Evolutionary conservation across 192 early-diverging fungal genomes (phyloP).

Genomic region (Rhizoclosmatium globosum): DNA sequence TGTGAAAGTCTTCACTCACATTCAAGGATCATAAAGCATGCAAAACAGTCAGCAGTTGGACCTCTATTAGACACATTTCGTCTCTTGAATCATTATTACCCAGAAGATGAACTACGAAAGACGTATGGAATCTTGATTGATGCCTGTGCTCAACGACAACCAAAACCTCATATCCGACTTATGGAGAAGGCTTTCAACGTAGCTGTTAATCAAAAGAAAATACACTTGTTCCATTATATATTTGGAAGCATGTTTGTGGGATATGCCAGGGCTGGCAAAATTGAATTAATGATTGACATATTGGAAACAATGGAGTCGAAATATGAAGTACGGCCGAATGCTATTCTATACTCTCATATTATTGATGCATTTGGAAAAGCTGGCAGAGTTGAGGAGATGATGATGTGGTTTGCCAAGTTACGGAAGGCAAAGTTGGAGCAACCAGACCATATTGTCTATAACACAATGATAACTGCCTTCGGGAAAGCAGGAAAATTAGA

Average conservation of each 20-base stretch:
- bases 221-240: not conserved
- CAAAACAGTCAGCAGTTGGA: not conserved
- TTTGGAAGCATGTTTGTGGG: not conserved
- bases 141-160: not conserved
- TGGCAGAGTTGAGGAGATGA: conserved; percentile 10
- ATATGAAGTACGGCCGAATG: not conserved
- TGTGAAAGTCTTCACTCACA: not conserved
- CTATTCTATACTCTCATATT: conserved; percentile 1
- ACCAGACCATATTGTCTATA: conserved; percentile 16
- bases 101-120: not conserved
- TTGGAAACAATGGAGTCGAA: not conserved
- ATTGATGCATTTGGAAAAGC: not conserved
- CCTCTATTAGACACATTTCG: not conserved
- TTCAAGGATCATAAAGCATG: not conserved
- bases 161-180: not conserved
- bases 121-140: not conserved
- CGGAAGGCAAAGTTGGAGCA: not conserved
- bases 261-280: not conserved
- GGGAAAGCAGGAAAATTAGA: not conserved
- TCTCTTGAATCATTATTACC: not conserved
- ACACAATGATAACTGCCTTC: conserved; percentile 9
- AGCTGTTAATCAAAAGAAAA: not conserved
- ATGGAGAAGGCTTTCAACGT: not conserved
- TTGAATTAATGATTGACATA: not conserved
- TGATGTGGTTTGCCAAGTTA: conserved; percentile 20